Evolutionary conservation across 805 yeast species (phyloP).

Genomic region (Saturnispora bothae): DNA sequence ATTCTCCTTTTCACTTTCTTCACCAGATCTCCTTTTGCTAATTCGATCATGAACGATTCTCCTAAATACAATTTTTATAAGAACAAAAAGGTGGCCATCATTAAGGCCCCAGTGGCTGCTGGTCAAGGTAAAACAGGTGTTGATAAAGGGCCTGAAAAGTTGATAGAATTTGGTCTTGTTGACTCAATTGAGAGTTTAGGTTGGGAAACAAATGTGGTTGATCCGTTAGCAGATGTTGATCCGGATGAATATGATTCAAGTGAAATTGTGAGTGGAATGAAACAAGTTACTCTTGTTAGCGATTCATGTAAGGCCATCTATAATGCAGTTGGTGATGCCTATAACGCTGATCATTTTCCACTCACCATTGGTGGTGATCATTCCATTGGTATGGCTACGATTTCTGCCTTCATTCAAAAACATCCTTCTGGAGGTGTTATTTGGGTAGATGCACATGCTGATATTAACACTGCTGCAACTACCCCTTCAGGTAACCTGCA

Average conservation of each 20-base stretch:
- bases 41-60: slow-evolving; percentile 1
- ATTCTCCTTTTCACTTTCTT: neutral
- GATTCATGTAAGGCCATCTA: slow-evolving; percentile 57
- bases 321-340: slow-evolving; percentile 44
- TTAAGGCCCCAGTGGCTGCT: slow-evolving; percentile 89
- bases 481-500: slow-evolving; percentile 87
- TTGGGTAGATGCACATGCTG: slow-evolving; percentile 99
- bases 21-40: neutral
- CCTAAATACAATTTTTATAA: slow-evolving; percentile 43
- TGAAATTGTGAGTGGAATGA: slow-evolving; percentile 48
- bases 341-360: slow-evolving; percentile 46
- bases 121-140: slow-evolving; percentile 95
- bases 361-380: slow-evolving; percentile 95
- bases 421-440: slow-evolving; percentile 82
- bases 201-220: slow-evolving; percentile 49
- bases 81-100: slow-evolving; percentile 49
- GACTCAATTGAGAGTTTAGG: slow-evolving; percentile 55
- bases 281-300: slow-evolving; percentile 71
- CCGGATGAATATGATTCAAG: slow-evolving; percentile 29
- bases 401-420: slow-evolving; percentile 67
- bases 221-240: slow-evolving; percentile 44
- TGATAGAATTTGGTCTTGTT: slow-evolving; percentile 62
- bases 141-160: slow-evolving; percentile 82
- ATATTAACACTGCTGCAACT: slow-evolving; percentile 78
- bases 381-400: slow-evolving; percentile 89